phyloP scores from a whole-genome alignment of 345 rosid species.

The Salix viminalis region DNA sequence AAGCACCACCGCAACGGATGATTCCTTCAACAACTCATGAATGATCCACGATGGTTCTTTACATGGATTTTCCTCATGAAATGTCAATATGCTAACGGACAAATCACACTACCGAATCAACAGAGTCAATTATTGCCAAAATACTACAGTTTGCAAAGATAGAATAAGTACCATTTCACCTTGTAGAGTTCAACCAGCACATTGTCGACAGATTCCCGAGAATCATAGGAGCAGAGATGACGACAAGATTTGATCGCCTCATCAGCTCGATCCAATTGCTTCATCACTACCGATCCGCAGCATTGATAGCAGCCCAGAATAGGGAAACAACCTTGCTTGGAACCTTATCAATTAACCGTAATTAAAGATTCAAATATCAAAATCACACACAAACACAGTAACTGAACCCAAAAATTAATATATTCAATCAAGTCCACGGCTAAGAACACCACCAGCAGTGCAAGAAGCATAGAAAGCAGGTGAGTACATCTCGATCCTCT shows the following conservation, averaged over 20 bases:
- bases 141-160: background rate
- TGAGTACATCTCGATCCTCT: constrained; percentile 81
- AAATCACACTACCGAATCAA: background rate
- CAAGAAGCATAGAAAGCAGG: constrained; percentile 87
- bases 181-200: constrained; percentile 72
- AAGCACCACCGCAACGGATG: background rate
- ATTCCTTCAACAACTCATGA: background rate
- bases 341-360: constrained; percentile 59
- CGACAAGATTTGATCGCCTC: constrained; percentile 78
- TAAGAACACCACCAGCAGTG: constrained; percentile 72
- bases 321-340: constrained; percentile 57
- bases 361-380: background rate
- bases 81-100: background rate
- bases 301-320: constrained; percentile 78
- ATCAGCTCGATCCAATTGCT: constrained; percentile 57
- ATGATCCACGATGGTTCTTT: background rate
- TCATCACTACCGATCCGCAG: constrained; percentile 73
- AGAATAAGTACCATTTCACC: constrained; percentile 21
- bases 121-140: background rate
- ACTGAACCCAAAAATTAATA: background rate
- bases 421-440: constrained; percentile 58
- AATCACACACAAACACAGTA: background rate
- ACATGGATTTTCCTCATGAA: background rate
- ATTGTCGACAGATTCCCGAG: constrained; percentile 75
- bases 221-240: constrained; percentile 57